phyloP scores from a whole-genome alignment of 139 green algal species.

The Tetraselmis chui region DNA sequence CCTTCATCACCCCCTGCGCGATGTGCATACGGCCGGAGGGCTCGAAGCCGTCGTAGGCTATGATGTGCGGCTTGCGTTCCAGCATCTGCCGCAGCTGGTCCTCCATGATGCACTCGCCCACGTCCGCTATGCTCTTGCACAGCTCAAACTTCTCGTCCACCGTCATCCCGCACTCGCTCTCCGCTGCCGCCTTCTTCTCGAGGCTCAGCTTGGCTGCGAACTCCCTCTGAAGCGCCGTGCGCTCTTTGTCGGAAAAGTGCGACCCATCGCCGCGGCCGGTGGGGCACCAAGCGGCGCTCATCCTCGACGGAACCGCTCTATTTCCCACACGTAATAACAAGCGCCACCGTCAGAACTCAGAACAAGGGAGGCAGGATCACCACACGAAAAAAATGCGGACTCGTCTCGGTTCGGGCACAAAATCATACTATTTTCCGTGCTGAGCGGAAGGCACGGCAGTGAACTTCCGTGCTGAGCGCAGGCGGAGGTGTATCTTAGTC shows the following conservation, averaged over 20 bases:
- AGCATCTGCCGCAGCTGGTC: constrained; percentile 81
- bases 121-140: constrained; percentile 69
- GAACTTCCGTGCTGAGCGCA: too few relatives aligned
- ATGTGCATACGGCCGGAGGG: constrained; percentile 98
- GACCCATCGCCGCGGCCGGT: constrained; percentile 7
- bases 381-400: too few relatives aligned
- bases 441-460: too few relatives aligned
- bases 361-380: too few relatives aligned
- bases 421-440: too few relatives aligned
- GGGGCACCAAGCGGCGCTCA: background rate
- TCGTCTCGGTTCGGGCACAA: too few relatives aligned
- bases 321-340: too few relatives aligned
- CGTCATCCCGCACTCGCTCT: constrained; percentile 44
- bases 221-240: background rate
- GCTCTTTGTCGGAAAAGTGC: background rate
- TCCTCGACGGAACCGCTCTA: too few relatives aligned
- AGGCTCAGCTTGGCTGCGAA: background rate
- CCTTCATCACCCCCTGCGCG: constrained; percentile 96
- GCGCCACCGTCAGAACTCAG: too few relatives aligned
- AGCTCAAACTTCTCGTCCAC: constrained; percentile 82
- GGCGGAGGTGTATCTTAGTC: too few relatives aligned
- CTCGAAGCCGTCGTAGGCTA: constrained; percentile 98
- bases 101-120: constrained; percentile 86
- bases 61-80: constrained; percentile 72
- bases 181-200: background rate